Base-by-base conservation (phyloP, 768 basidiomycete species). In the Suillus lakei region DNA sequence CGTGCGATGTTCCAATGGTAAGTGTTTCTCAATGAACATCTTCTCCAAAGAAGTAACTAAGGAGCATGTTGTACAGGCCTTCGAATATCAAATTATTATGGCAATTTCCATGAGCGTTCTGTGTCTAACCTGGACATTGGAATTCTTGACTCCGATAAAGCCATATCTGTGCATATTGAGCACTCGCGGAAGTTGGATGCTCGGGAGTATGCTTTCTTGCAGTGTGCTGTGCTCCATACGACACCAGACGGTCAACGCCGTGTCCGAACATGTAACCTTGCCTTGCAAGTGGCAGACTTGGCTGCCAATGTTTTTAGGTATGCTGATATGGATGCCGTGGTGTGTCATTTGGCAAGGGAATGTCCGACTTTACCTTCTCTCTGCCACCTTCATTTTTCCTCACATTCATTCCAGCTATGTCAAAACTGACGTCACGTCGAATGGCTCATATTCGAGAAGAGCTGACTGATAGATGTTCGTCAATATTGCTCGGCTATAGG, bases 221-320 rank as follows among this genome's bases (percentile, higher is more conserved):
- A 99, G 73, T 90, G 88, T 13, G 97, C 98, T 0, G 83, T 93
- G 4, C 80, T 99, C 41, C 95, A 99, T 73, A 99, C 98, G 3
- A 88, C 89, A 2, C 73, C 83, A 1, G 75, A 80, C 1, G 98
- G 98, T 2, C 84, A 92, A 71, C 85, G 98, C 48, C 83, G 94
- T 64, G 96, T 98, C 39, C 82, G 98, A 62, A 88, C 89, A 34
- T 85, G 90, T 73, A 99, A 99, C 70, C 79, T 98, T n/a, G 91
- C 91, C 1, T 75, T 98, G 64, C 89, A 88, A 54, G 88, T 94
- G 1, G 91, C 88, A 3, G 85, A 89, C 44, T 78, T 99, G 67
- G 93, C 95, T n/a, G 93, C 89, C 10, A 96, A 91, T 73, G 89
- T 99, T 13, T 99, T 96, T 80, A 87, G 91, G 60, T 93, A 82